phyloP scores from a whole-genome alignment of 345 rosid species.

The Eutrema heterophyllum region DNA sequence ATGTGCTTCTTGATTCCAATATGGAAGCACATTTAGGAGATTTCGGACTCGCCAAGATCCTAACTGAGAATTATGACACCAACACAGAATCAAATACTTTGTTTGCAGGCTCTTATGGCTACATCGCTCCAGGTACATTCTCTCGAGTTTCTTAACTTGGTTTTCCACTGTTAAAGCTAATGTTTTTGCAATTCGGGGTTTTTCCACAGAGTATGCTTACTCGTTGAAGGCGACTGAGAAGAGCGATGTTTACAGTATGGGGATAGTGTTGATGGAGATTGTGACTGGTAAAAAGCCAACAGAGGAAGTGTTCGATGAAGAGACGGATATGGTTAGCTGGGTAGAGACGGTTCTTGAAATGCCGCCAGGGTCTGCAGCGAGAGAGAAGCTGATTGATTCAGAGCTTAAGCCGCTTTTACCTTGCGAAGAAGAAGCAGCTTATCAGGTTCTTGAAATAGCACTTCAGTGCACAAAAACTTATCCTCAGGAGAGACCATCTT shows the following conservation, averaged over 20 bases:
- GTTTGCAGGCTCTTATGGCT: constrained; percentile 94
- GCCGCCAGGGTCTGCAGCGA: constrained; percentile 27
- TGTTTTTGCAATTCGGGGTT: not conserved
- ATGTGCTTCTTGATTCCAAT: constrained; percentile 64
- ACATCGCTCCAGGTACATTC: constrained; percentile 81
- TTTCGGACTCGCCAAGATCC: constrained; percentile 83
- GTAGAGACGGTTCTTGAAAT: constrained; percentile 50
- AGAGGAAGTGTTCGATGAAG: constrained; percentile 48
- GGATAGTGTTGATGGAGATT: constrained; percentile 89
- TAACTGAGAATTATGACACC: constrained; percentile 48
- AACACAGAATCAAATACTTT: constrained; percentile 62
- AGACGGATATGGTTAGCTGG: constrained; percentile 91
- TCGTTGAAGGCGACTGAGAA: constrained; percentile 76
- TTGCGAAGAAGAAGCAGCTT: constrained; percentile 51
- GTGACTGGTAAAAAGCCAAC: constrained; percentile 87
- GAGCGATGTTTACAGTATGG: constrained; percentile 87
- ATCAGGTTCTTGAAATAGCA: constrained; percentile 75
- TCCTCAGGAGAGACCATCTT: constrained; percentile 73
- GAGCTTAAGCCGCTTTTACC: constrained; percentile 46
- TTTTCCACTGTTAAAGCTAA: not conserved
- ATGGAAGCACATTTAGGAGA: constrained; percentile 96
- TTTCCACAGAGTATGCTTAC: constrained; percentile 70
- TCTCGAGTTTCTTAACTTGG: not conserved
- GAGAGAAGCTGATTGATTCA: constrained; percentile 65
- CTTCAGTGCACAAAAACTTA: constrained; percentile 62